Evolutionary conservation across 345 rosid species (phyloP).

Genomic region (Jatropha curcas): DNA sequence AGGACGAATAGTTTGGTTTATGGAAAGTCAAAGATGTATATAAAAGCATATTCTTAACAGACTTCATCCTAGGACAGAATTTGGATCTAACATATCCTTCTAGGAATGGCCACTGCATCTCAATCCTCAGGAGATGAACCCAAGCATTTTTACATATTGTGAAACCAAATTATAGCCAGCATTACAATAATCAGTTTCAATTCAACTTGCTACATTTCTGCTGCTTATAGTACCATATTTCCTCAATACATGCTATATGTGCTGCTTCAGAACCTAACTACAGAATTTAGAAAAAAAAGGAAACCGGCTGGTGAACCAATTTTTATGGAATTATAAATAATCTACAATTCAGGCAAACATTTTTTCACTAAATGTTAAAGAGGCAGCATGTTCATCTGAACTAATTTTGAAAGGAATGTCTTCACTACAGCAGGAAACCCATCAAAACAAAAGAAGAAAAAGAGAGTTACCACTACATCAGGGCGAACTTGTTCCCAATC

Average conservation of each 20-base stretch:
- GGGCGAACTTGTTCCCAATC: conserved; percentile 95
- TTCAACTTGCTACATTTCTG: background rate
- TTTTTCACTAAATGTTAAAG: background rate
- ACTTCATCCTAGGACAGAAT: background rate
- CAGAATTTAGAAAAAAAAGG: background rate
- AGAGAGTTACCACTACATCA: conserved; percentile 71
- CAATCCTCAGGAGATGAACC: too few relatives aligned
- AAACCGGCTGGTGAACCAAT: background rate
- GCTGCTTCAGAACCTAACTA: background rate
- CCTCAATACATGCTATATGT: background rate
- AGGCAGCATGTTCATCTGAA: background rate
- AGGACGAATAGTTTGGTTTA: background rate
- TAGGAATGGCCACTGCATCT: too few relatives aligned
- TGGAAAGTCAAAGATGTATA: background rate
- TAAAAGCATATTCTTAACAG: background rate
- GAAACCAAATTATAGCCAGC: background rate
- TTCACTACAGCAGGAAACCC: conserved; percentile 3
- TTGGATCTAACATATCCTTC: background rate
- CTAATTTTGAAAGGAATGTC: background rate
- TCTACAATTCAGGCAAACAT: background rate
- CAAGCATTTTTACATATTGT: too few relatives aligned
- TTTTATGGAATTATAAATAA: background rate
- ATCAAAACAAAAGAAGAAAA: background rate
- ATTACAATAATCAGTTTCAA: background rate
- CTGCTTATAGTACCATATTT: background rate